phyloP scores from a whole-genome alignment of 441 rosid species.

The Populus hybrid region DNA sequence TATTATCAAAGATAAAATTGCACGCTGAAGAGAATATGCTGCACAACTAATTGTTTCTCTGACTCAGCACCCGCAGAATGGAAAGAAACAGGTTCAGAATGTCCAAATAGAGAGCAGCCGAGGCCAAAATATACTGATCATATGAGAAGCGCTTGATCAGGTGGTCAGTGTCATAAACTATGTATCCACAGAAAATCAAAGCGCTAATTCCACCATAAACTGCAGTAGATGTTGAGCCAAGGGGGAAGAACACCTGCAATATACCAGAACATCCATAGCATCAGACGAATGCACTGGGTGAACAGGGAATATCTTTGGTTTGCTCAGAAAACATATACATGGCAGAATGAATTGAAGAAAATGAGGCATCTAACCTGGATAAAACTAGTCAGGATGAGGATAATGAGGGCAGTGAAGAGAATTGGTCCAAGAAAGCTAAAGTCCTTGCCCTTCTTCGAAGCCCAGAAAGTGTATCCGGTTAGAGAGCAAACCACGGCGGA shows the following conservation, averaged over 20 bases:
- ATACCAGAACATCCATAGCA: not conserved
- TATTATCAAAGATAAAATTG: not conserved
- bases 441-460: constrained; percentile 87
- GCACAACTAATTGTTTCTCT: constrained; percentile 45
- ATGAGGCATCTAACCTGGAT: constrained; percentile 54
- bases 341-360: not conserved
- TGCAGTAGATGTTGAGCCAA: constrained; percentile 71
- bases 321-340: not conserved
- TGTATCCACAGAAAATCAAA: constrained; percentile 77
- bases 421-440: constrained; percentile 88
- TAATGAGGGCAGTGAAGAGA: constrained; percentile 72
- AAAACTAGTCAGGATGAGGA: constrained; percentile 70
- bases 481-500: constrained; percentile 74
- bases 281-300: not conserved
- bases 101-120: constrained; percentile 80
- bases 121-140: constrained; percentile 81
- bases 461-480: constrained; percentile 96
- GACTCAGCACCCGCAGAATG: constrained; percentile 71
- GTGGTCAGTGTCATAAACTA: constrained; percentile 79
- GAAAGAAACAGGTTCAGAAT: constrained; percentile 80
- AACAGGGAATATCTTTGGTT: not conserved
- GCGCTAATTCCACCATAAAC: constrained; percentile 76
- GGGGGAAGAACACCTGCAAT: constrained; percentile 77
- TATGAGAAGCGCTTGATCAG: constrained; percentile 87
- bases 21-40: constrained; percentile 5